Percentiles rank a stretch among this genome's conserved stretches.
phyloP scores from a whole-genome alignment of 495 filamentous ascomycete genomes.

The Amorphotheca resinae region DNA sequence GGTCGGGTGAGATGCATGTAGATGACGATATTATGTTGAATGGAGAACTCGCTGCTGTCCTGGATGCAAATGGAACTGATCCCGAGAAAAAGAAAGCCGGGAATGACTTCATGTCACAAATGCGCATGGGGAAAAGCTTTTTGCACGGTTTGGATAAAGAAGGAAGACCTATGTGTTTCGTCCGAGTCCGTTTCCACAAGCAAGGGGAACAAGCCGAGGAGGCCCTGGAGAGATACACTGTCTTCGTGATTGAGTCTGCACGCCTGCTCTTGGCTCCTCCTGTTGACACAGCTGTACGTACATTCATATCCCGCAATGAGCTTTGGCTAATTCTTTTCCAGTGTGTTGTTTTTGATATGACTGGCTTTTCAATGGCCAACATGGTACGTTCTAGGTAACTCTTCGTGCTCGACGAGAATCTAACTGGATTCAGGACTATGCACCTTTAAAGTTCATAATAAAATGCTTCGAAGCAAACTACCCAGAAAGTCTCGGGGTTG shows the following conservation, averaged over 20 bases:
- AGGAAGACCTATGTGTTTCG: conserved; percentile 78
- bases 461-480: conserved; percentile 99
- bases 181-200: conserved; percentile 70
- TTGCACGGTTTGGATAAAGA: conserved; percentile 77
- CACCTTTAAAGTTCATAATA: conserved; percentile 97
- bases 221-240: conserved; percentile 75
- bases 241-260: conserved; percentile 89
- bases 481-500: conserved; percentile 78
- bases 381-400: conserved; percentile 48
- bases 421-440: conserved; percentile 57
- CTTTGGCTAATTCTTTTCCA: conserved; percentile 26
- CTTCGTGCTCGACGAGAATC: neutral
- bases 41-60: conserved; percentile 57
- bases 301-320: neutral
- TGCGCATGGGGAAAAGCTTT: conserved; percentile 89
- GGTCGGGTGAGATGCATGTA: conserved; percentile 66
- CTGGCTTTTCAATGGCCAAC: conserved; percentile 79
- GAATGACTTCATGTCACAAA: conserved; percentile 73
- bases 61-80: conserved; percentile 44
- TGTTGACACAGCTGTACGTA: conserved; percentile 81
- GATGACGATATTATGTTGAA: conserved; percentile 73
- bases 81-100: conserved; percentile 43
- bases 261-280: conserved; percentile 66
- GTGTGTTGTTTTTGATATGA: conserved; percentile 93
- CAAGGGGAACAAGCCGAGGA: conserved; percentile 71